A percentile compares a stretch with the other conserved stretches of the same genome.
phyloP scores from a whole-genome alignment of 768 basidiomycete genomes.

The Fomitopsis pulvina region DNA sequence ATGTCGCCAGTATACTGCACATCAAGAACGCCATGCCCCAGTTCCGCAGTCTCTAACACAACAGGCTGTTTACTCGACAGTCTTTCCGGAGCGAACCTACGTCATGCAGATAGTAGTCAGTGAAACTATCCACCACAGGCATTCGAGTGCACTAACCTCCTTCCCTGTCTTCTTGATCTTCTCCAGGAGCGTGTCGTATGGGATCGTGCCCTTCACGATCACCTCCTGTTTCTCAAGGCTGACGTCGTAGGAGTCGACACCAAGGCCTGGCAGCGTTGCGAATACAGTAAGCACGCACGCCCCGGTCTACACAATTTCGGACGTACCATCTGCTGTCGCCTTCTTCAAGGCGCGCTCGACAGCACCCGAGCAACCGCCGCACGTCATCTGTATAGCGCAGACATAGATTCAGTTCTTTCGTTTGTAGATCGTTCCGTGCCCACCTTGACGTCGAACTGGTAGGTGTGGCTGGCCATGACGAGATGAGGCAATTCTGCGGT shows the following conservation, averaged over 20 bases:
- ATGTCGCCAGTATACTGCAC: neutral
- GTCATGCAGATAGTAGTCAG: neutral
- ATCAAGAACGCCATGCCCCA: neutral
- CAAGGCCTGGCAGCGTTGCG: constrained; percentile 18
- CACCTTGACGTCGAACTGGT: constrained; percentile 85
- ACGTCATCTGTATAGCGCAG: constrained; percentile 60
- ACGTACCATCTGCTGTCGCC: constrained; percentile 33
- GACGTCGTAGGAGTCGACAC: constrained; percentile 52
- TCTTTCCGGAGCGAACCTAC: constrained; percentile 42
- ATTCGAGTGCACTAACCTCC: constrained; percentile 42
- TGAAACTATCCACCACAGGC: neutral
- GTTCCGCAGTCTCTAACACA: neutral
- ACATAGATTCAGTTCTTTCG: neutral
- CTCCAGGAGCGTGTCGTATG: constrained; percentile 59
- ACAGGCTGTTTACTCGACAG: constrained; percentile 26
- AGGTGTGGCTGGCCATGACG: constrained; percentile 35
- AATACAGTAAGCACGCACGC: neutral
- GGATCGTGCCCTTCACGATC: constrained; percentile 49
- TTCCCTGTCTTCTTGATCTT: constrained; percentile 92
- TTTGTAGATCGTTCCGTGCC: neutral
- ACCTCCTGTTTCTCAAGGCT: constrained; percentile 68
- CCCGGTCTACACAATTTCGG: constrained; percentile 1
- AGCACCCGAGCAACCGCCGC: constrained; percentile 81
- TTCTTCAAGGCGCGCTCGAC: constrained; percentile 69
- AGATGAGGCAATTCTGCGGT: no score